Percentiles rank a stretch among this genome's conserved stretches.
Conservation (phyloP, 495 filamentous ascomycete species). For the Talaromyces liani region DNA sequence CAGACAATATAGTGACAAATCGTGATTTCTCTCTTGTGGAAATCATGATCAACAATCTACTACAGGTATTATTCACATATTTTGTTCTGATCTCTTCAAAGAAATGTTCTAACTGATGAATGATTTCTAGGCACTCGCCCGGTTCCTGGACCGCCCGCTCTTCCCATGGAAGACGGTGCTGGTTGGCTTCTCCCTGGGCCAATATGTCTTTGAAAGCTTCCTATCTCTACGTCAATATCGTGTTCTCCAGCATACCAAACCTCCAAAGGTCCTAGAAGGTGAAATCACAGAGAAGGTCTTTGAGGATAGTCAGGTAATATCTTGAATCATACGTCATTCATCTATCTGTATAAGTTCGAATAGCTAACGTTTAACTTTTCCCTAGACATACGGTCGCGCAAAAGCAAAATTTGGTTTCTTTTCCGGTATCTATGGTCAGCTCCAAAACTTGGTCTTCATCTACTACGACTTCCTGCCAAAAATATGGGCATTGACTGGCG, state of each 20-base stretch:
- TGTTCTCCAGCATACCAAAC: slow-evolving; percentile 67
- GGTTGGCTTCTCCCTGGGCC: slow-evolving; percentile 81
- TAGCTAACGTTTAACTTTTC: background rate
- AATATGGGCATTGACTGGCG: slow-evolving; percentile 76
- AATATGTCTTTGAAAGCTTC: slow-evolving; percentile 81
- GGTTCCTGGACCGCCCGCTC: slow-evolving; percentile 78
- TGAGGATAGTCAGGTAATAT: slow-evolving; percentile 79
- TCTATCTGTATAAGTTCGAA: background rate
- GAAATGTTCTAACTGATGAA: background rate
- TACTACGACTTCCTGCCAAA: slow-evolving; percentile 85
- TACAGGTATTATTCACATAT: background rate
- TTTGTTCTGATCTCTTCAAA: background rate
- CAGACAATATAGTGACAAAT: background rate
- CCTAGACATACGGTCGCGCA: slow-evolving; percentile 81
- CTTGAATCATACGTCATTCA: background rate
- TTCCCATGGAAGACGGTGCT: slow-evolving; percentile 98
- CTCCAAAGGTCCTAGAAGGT: slow-evolving; percentile 74
- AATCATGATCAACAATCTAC: slow-evolving; percentile 6
- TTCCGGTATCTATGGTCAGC: slow-evolving; percentile 71
- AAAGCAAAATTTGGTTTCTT: slow-evolving; percentile 86
- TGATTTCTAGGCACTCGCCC: slow-evolving; percentile 63
- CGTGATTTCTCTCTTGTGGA: background rate
- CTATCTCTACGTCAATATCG: slow-evolving; percentile 81
- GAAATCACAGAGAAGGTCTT: slow-evolving; percentile 86
- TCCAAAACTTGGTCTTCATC: slow-evolving; percentile 81